These are phyloP conservation scores for Eucalyptus virginea DNA, from an alignment of 345 rosid genomes.

Conservation along the genomic window DNA sequence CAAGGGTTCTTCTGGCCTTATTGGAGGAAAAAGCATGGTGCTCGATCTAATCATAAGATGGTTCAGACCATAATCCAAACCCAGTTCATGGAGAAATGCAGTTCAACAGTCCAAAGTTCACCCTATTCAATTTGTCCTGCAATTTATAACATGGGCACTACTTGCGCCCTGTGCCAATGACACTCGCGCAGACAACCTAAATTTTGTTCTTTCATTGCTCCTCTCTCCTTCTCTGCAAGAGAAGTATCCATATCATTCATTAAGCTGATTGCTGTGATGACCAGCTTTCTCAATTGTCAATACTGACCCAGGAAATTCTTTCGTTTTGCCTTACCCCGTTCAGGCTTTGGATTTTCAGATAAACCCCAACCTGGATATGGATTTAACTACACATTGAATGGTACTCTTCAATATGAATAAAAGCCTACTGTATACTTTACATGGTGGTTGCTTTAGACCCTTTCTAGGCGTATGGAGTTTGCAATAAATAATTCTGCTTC, in stretches of 20 bases:
- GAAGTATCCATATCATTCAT: background rate
- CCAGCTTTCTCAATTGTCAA: background rate
- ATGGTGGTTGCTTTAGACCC: background rate
- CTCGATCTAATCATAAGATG: background rate
- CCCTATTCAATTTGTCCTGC: background rate
- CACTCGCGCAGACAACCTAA: background rate
- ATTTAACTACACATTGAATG: slow-evolving; percentile 71
- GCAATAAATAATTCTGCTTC: background rate
- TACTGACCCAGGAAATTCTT: background rate
- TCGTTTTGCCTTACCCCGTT: background rate
- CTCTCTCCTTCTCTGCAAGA: background rate
- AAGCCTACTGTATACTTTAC: background rate
- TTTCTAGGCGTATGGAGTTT: background rate
- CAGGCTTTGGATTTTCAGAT: slow-evolving; percentile 98
- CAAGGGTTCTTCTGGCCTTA: background rate
- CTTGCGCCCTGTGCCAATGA: background rate
- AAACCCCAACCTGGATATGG: slow-evolving; percentile 95
- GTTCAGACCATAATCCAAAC: background rate
- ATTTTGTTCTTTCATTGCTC: background rate
- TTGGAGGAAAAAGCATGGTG: background rate
- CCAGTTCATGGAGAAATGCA: background rate
- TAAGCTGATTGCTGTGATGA: background rate
- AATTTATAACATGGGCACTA: background rate
- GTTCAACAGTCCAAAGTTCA: background rate
- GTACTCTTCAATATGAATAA: slow-evolving; percentile 16